Conservation (phyloP, 179 eudicot species). For the Vitellaria paradoxa region DNA sequence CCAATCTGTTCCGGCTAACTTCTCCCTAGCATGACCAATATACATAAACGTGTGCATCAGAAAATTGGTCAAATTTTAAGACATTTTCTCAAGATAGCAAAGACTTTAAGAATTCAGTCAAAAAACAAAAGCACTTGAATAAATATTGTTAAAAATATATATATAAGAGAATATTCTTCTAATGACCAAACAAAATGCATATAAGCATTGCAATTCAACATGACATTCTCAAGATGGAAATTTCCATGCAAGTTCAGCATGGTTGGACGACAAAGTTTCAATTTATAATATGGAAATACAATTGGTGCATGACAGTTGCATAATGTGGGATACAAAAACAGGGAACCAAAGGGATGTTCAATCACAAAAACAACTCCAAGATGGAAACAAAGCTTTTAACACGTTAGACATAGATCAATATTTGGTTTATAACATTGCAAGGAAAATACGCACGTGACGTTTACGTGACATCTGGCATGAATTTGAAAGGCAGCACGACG, state of each 20-base stretch:
- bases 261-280: not conserved
- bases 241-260: not conserved
- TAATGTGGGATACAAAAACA: no score
- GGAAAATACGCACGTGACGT: no score
- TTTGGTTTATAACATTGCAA: no score
- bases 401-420: no score
- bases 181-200: not conserved
- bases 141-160: not conserved
- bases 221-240: not conserved
- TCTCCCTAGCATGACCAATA: conserved; percentile 59
- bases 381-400: no score
- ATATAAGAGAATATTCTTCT: not conserved
- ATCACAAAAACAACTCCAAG: no score
- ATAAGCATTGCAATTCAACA: not conserved
- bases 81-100: not conserved
- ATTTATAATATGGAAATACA: not conserved
- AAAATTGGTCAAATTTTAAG: not conserved
- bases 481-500: no score
- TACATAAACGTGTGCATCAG: not conserved
- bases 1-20: conserved; percentile 90
- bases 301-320: not conserved
- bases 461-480: no score
- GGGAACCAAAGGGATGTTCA: no score
- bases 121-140: not conserved
- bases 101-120: not conserved